Conservation (phyloP, 495 filamentous ascomycete species). For the Daldinia vernicosa region DNA sequence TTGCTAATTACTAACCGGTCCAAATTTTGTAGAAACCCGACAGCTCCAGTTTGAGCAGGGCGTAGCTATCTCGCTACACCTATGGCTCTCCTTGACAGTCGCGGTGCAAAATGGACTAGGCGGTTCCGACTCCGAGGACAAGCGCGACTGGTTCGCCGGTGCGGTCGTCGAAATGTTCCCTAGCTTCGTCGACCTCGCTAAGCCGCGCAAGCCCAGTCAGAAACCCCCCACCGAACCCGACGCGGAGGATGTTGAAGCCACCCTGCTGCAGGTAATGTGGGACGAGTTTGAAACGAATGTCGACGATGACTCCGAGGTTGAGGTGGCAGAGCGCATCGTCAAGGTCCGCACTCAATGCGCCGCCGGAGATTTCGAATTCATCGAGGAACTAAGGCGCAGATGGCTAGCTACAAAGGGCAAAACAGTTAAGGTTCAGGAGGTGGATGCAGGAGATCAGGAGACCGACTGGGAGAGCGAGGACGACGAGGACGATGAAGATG, state of each 20-base stretch:
- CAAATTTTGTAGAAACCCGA: slow-evolving; percentile 72
- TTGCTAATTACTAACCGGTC: slow-evolving; percentile 31
- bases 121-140: slow-evolving; percentile 82
- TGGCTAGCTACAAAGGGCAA: slow-evolving; percentile 68
- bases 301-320: slow-evolving; percentile 84
- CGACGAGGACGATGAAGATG: slow-evolving; percentile 64
- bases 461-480: slow-evolving; percentile 64
- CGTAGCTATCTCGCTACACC: slow-evolving; percentile 78
- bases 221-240: slow-evolving; percentile 68
- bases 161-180: slow-evolving; percentile 83
- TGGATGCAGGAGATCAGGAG: slow-evolving; percentile 67
- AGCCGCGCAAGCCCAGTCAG: slow-evolving; percentile 29
- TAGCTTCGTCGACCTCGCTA: slow-evolving; percentile 59
- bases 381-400: slow-evolving; percentile 71
- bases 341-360: slow-evolving; percentile 67
- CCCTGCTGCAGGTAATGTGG: slow-evolving; percentile 86
- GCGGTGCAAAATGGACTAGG: slow-evolving; percentile 91
- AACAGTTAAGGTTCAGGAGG: slow-evolving; percentile 66
- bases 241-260: slow-evolving; percentile 80
- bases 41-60: slow-evolving; percentile 78
- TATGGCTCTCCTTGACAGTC: slow-evolving; percentile 86
- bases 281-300: slow-evolving; percentile 94
- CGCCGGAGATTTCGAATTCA: slow-evolving; percentile 70
- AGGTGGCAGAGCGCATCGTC: slow-evolving; percentile 77
- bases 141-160: slow-evolving; percentile 96